These are phyloP conservation scores for Pyrenochaeta sp. DNA, from an alignment of 2,329 filamentous ascomycete species.

Conservation along the genomic window DNA sequence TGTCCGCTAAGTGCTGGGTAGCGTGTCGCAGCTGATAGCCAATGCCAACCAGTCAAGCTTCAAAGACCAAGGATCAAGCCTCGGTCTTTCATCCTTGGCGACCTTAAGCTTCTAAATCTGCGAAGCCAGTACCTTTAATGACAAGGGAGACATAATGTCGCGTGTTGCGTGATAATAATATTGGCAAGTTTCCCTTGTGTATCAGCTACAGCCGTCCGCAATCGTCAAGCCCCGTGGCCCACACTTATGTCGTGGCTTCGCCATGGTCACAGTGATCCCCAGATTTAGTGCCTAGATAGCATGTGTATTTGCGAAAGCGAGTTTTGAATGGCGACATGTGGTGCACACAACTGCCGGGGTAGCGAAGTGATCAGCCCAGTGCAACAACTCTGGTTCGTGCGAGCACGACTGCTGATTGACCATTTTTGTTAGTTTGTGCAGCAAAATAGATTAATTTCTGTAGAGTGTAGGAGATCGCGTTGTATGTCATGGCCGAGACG, in stretches of 20 bases:
- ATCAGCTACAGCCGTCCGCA: not conserved
- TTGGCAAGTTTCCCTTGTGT: not conserved
- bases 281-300: not conserved
- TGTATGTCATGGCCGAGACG: not conserved
- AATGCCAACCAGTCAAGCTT: conserved; percentile 33
- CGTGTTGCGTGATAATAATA: conserved; percentile 2
- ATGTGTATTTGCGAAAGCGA: not conserved
- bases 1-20: conserved; percentile 7
- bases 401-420: not conserved
- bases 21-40: conserved; percentile 19
- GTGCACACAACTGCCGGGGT: not conserved
- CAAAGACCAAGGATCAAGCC: conserved; percentile 28
- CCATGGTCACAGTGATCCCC: not conserved
- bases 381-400: not conserved
- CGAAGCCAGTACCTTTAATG: conserved; percentile 31
- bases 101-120: conserved; percentile 23
- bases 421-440: not conserved
- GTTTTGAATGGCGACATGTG: not conserved
- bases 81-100: conserved; percentile 36
- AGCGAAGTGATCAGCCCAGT: not conserved
- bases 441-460: not conserved
- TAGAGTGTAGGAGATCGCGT: not conserved
- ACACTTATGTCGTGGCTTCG: not conserved
- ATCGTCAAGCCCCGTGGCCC: not conserved
- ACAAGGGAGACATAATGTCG: not conserved